Conservation (phyloP, 768 basidiomycete species). For the Suillus occidentalis region DNA sequence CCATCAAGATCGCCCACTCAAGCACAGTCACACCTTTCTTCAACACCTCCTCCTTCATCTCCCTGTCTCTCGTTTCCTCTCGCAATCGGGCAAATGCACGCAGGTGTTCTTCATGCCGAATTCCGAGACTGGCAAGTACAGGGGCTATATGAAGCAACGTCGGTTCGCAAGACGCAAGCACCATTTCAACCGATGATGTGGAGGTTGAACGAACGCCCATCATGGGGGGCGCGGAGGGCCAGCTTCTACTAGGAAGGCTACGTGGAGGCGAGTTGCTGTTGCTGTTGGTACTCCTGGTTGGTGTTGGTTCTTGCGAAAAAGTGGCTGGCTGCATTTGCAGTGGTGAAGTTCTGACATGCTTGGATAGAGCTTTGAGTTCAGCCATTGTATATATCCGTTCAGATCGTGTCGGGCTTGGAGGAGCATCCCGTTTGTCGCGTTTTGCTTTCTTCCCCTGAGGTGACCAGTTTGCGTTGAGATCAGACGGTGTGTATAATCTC, state of each 20-base stretch:
- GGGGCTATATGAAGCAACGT: conserved; percentile 64
- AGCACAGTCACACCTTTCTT: conserved; percentile 66
- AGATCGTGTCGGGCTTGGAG: conserved; percentile 31
- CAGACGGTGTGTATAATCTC: conserved; percentile 21
- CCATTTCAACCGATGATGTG: conserved; percentile 44
- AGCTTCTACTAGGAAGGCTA: conserved; percentile 15
- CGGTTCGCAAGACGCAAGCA: conserved; percentile 64
- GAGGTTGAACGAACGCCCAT: conserved; percentile 35
- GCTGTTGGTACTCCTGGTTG: conserved; percentile 16
- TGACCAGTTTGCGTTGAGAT: conserved; percentile 16
- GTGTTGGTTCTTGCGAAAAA: conserved; percentile 11
- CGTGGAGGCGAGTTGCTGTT: conserved; percentile 24
- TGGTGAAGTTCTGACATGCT: conserved; percentile 24
- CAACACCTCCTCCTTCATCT: conserved; percentile 70
- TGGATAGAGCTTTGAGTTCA: conserved; percentile 32
- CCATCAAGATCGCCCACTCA: conserved; percentile 79
- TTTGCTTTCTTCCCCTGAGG: conserved; percentile 25
- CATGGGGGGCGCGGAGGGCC: conserved; percentile 10
- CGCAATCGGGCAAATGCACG: conserved; percentile 59
- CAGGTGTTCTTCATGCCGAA: conserved; percentile 58
- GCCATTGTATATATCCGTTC: conserved; percentile 36
- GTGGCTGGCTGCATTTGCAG: conserved; percentile 13
- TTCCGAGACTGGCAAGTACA: conserved; percentile 56
- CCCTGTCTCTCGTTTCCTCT: conserved; percentile 66
- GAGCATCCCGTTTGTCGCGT: conserved; percentile 19